Evolutionary conservation across 2,329 filamentous ascomycete species (phyloP), one percentile per base, ranked within the genome.

Genomic region (Sporothrix curviconia): DNA sequence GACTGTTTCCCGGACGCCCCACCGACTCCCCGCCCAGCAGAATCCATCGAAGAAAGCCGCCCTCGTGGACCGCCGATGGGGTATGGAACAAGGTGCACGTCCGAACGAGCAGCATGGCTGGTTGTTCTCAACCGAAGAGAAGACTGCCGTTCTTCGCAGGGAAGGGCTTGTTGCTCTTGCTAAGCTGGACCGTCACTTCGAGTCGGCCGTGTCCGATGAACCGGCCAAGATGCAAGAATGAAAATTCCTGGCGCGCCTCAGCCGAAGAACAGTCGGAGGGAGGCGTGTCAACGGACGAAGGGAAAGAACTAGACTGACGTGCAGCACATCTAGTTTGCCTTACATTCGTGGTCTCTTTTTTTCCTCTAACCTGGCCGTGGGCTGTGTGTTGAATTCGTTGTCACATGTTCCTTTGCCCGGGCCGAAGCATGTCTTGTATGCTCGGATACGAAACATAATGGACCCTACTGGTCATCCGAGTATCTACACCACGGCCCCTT

Each of bases 61-160:
- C n/a, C n/a, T n/a, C n/a, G n/a, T 96, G 62, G 86, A 90, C 67
- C 89, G 91, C 67, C n/a, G n/a, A 88, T 96, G 75, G 89, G 95
- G n/a, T n/a, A n/a, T n/a, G n/a, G 72, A 94, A 95, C 78, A 90
- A 90, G 74, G 88, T 87, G 50, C 84, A n/a, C n/a, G n/a, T 96
- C 28, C 77, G n/a, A n/a, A n/a, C n/a, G n/a, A 83, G 65, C 83
- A 87, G 66, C 92, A 96, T n/a, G n/a, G 76, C 87, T 92, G 65
- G 92, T 92, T 68, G 78, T 84, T 57, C 83, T 92, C 62, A 87
- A 79, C 69, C n/a, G 83, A 87, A 62, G 85, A 92, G 72, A 95
- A 95, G 79, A 83, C 80, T 19, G 88, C 90, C 66, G 86, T 87
- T 69, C 78, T 95, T 72, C 86, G n/a, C n/a, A n/a, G n/a, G n/a